Evolutionary conservation across 225 moss, liverwort and hornwort genomes (phyloP), one percentile per base, ranked within the genome.

Genomic region (Neckera pumila): DNA sequence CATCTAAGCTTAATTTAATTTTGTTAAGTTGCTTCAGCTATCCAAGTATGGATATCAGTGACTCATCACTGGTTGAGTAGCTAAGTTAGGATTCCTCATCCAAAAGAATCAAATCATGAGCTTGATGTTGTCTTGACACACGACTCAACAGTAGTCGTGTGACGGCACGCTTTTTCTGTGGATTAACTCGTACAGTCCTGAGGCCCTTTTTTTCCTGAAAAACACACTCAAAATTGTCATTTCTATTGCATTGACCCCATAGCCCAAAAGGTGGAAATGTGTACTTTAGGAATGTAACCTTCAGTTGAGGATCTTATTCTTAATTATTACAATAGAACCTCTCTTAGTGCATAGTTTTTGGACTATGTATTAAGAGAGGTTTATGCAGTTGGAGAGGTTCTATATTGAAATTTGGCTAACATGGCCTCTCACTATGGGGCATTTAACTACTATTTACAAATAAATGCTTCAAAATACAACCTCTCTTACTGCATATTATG

Each of bases 171-270:
- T 23, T 36, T 21, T 76, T 54, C 0, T 0, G 4, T 75, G 7
- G 6, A 4, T 28, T 17, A 43, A 43, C 10, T 6, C 17, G 3
- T 45, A 10, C 15, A 72, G 16, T 27, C 3, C 3, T 0, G 0
- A 10, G 18, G 47, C 6, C 15, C 12, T 19, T 30, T 71, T 18
- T 31, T 71, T 11, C 3, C 0, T 6, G 1, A 45, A 73, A 45
- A 73, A 73, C 17, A 3, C 17, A 17, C 30, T 30, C 73, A 45
- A 28, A 73, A 30, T 2, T 28, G 3, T 17, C 28, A 72, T 28
- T 72, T 72, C 10, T 42, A 40, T 0, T 42, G 15, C 45, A 73
- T 45, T 45, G 30, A 28, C 45, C 18, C 17, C 0, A 5, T 0
- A 28, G 20, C 10, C 12, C 15, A 5, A 0, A 43, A 70, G 45